These are phyloP conservation scores for Sugiyamaella lignohabitans DNA, from an alignment of 805 yeast species.

Conservation along the genomic window DNA sequence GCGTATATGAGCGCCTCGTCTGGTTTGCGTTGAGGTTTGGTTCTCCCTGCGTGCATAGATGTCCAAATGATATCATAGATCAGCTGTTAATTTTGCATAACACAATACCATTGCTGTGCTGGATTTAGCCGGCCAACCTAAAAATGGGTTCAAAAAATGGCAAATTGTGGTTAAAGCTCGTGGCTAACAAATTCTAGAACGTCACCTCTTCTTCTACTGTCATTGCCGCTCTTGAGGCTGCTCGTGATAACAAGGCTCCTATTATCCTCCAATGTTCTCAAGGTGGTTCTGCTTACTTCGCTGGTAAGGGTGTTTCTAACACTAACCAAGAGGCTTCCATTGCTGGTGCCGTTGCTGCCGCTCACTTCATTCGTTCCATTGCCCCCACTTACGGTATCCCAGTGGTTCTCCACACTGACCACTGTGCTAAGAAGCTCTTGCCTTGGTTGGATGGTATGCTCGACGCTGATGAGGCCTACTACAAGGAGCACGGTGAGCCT, in stretches of 20 bases:
- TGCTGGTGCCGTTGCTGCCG: constrained; percentile 94
- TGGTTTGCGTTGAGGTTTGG: too few relatives aligned
- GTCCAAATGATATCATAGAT: too few relatives aligned
- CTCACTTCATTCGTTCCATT: constrained; percentile 92
- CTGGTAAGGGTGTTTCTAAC: constrained; percentile 98
- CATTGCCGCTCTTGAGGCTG: constrained; percentile 95
- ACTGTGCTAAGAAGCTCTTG: constrained; percentile 95
- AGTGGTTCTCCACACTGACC: constrained; percentile 95
- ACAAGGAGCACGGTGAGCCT: constrained; percentile 81
- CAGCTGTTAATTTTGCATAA: too few relatives aligned
- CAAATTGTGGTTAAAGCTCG: too few relatives aligned
- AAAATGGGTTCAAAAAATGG: too few relatives aligned
- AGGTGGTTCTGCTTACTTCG: constrained; percentile 99
- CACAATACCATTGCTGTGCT: too few relatives aligned
- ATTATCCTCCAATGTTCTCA: constrained; percentile 94
- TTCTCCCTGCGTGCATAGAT: too few relatives aligned
- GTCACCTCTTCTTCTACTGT: constrained; percentile 97
- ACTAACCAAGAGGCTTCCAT: constrained; percentile 89
- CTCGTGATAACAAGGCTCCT: constrained; percentile 91
- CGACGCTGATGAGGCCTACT: constrained; percentile 92
- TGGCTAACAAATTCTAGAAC: constrained; percentile 44
- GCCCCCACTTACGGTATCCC: constrained; percentile 97
- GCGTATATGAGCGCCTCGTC: too few relatives aligned
- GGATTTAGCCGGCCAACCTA: too few relatives aligned
- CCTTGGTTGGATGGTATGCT: constrained; percentile 99